phyloP scores from a whole-genome alignment of 495 filamentous ascomycete genomes.

The Tirmania nivea region DNA sequence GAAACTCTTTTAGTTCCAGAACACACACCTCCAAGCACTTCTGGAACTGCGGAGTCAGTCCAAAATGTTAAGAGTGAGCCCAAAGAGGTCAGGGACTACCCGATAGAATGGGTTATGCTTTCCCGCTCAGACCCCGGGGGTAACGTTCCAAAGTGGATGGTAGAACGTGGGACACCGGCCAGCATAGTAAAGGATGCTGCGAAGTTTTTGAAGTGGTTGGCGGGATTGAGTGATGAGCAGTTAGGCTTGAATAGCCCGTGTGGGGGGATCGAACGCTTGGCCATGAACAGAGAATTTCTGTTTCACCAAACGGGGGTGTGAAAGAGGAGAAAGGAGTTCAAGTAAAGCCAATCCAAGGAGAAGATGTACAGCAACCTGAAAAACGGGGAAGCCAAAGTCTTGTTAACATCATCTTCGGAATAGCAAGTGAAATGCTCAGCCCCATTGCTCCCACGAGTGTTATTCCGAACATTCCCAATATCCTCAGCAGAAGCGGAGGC shows the following conservation, averaged over 20 bases:
- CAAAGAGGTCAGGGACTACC: slow-evolving; percentile 24
- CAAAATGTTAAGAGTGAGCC: too few relatives aligned
- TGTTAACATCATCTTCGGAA: neutral
- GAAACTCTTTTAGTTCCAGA: slow-evolving; percentile 8
- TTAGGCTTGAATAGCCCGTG: slow-evolving; percentile 27
- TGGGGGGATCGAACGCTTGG: slow-evolving; percentile 21
- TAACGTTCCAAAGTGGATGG: slow-evolving; percentile 79
- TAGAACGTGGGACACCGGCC: slow-evolving; percentile 72
- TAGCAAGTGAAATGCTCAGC: neutral
- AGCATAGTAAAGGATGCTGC: slow-evolving; percentile 63
- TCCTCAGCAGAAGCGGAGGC: neutral
- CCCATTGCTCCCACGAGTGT: neutral
- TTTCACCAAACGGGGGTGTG: slow-evolving; percentile 6
- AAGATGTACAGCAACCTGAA: neutral
- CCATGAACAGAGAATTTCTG: slow-evolving; percentile 9
- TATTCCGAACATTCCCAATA: neutral
- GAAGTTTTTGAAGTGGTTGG: slow-evolving; percentile 66
- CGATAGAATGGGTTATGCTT: slow-evolving; percentile 77
- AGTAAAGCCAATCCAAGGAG: neutral
- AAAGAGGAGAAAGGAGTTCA: slow-evolving; percentile 9
- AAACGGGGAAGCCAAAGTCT: neutral
- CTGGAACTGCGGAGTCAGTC: slow-evolving; percentile 15
- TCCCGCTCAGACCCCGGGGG: slow-evolving; percentile 88
- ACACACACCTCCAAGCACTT: slow-evolving; percentile 32
- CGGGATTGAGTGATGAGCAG: neutral